Evolutionary conservation across 2,329 filamentous ascomycete species (phyloP).

Genomic region (Neofusicoccum laricinum): DNA sequence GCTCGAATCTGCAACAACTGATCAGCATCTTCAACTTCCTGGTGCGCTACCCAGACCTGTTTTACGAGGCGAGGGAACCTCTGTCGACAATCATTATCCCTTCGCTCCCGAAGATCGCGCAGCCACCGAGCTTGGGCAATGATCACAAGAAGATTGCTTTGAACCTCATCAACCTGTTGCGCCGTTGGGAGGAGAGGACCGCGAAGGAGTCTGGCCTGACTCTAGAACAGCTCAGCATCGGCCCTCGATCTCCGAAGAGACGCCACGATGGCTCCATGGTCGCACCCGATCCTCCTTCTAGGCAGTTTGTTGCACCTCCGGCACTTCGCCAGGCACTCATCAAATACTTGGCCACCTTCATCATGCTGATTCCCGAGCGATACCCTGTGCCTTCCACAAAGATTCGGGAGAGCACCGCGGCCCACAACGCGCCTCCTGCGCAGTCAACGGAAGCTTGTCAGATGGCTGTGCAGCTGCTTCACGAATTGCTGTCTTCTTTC

Average conservation of each 20-base stretch:
- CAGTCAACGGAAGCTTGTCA: conserved; percentile 75
- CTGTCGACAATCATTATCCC: conserved; percentile 86
- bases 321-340: conserved; percentile 74
- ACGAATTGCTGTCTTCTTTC: conserved; percentile 78
- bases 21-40: conserved; percentile 97
- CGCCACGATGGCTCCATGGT: conserved; percentile 66
- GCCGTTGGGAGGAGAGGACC: conserved; percentile 86
- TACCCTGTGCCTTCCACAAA: conserved; percentile 69
- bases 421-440: conserved; percentile 42
- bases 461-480: conserved; percentile 77
- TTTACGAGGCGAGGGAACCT: conserved; percentile 91
- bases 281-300: conserved; percentile 52
- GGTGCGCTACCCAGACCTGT: conserved; percentile 85
- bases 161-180: conserved; percentile 86
- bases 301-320: conserved; percentile 41
- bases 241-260: conserved; percentile 53
- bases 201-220: conserved; percentile 71
- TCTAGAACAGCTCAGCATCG: conserved; percentile 24
- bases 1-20: conserved; percentile 91
- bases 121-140: conserved; percentile 76
- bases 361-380: conserved; percentile 82
- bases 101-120: conserved; percentile 83
- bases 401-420: conserved; percentile 49
- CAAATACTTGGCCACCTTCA: conserved; percentile 94
- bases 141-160: conserved; percentile 90